Percentiles rank a stretch among this genome's conserved stretches.
Conservation (phyloP, 176 grass and related monocot genomes). For the Triticum timopheevii region DNA sequence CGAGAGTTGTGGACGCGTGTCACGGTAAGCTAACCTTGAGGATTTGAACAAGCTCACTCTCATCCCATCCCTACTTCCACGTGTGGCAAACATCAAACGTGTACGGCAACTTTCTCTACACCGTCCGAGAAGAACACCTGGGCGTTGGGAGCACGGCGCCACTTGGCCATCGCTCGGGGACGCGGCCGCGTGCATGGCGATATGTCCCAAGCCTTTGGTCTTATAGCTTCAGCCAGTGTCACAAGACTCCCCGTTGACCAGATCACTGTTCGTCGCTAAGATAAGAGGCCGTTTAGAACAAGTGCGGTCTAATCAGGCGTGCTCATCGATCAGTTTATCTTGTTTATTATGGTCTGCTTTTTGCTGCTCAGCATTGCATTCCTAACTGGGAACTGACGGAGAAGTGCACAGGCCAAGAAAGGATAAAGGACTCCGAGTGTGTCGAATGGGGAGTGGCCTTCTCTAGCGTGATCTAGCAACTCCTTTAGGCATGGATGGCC, state of each 20-base stretch:
- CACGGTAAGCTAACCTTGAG: conserved; percentile 1
- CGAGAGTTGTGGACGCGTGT: conserved; percentile 1
- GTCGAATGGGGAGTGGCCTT: neutral
- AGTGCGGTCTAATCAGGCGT: conserved; percentile 21
- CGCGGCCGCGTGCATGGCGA: neutral
- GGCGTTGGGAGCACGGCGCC: neutral
- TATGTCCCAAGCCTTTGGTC: neutral
- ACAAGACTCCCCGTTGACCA: conserved; percentile 22
- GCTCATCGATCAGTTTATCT: neutral
- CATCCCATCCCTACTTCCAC: conserved; percentile 4
- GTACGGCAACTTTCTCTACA: conserved; percentile 23
- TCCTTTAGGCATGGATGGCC: conserved; percentile 10
- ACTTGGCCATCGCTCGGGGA: conserved; percentile 17
- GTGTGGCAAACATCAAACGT: conserved; percentile 42
- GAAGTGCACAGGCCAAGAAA: neutral
- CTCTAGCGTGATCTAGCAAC: neutral
- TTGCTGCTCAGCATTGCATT: neutral
- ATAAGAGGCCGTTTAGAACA: neutral
- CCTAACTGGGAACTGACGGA: neutral
- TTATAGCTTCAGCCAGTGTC: neutral
- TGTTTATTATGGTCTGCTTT: neutral
- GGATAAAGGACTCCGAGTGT: neutral
- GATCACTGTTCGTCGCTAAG: neutral
- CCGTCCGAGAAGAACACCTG: neutral
- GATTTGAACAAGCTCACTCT: conserved; percentile 30